Evolutionary conservation across 2,329 filamentous ascomycete species (phyloP), one percentile per base, ranked within the genome.

Genomic region (Colletotrichum sublineola): DNA sequence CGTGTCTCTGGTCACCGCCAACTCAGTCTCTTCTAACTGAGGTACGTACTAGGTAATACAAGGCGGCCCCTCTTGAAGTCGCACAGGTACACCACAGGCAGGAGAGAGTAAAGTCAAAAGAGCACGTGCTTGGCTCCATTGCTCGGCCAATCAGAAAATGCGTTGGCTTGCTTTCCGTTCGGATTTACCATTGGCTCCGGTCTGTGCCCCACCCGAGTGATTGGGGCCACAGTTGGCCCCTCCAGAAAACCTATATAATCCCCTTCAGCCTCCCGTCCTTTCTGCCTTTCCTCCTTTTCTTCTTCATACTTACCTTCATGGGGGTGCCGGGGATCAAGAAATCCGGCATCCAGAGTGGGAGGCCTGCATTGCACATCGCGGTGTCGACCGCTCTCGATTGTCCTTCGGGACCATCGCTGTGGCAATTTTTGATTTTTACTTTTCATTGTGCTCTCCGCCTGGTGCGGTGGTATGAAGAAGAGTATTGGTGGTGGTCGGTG

Each of bases 241-340:
- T 14, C 46, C 12, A 36, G 29, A 38, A 24, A 7, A 33, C 15
- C 48, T 75, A 84, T 84, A 84, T 80, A 84, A 70, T 0, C n/a
- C 1, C 9, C 31, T 8, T 57, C 68, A 52, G 33, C 40, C 58
- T 74, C 57, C 61, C 65, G 1, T 1, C 0, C 6, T 36, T 77
- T 40, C 46, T 71, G 74, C 0, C 81, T 57, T 62, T 74, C 33
- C 44, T 8, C 2, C 0, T 48, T 55, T 67, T 75, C 77, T 65
- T 53, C 82, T 84, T 84, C 83, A 87, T 86, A 86, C 85, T 86
- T 87, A 86, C 84, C 84, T 87, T 86, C 80, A 81, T 80, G 79
- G 79, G 81, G 78, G 76, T 73, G 75, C 75, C 77, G 79, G 78
- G 77, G 85, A 79, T 87, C 85, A 86, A 75, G 82, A 84, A 82